Evolutionary conservation across 2,329 filamentous ascomycete species (phyloP), one percentile per base, ranked within the genome.

Genomic region (Colletotrichum sp.): DNA sequence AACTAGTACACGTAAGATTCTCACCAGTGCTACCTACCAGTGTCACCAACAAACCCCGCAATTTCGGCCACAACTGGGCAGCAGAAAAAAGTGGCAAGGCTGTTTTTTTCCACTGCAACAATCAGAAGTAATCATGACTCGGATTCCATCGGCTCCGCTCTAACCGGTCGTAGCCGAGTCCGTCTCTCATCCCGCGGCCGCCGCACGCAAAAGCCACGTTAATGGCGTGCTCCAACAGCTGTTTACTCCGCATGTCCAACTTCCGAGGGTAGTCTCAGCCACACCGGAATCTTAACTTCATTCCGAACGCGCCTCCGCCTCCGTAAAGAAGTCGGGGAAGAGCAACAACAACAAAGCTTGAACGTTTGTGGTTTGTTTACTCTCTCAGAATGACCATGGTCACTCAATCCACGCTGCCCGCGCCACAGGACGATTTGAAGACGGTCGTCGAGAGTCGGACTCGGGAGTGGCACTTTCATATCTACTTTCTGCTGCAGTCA

Each of bases 381-480:
- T 21, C 30, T 63, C 55, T 30, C 39, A 44, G 10, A 6, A 76
- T 76, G 74, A 76, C 70, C 15, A 74, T 76, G 74, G 64, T 81
- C 7, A 79, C 74, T 1, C 71, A 74, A 9, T 69, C 80, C 28
- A 39, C 71, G 18, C 57, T 57, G 5, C 77, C 78, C 7, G 30
- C 70, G 7, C 81, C 81, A 15, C 79, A 83, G 64, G 77, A 77
- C 16, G 81, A 83, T 66, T 71, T 83, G 8, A 79, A 83, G 63
- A 81, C 80, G 6, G 81, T 83, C 3, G 81, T 83, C 18, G 79
- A 82, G 57, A 71, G 64, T 21, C 80, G 81, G 18, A 81, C 78
- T 12, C 78, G 81, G 30, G 81, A 83, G 71, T 83, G 82, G 82
- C 82, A 84, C 69, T 84, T 84, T 70, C 82, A 84, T 60, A 84